Evolutionary conservation across 2,329 filamentous ascomycete species (phyloP).

Genomic region (Paraconiothyrium brasiliense): DNA sequence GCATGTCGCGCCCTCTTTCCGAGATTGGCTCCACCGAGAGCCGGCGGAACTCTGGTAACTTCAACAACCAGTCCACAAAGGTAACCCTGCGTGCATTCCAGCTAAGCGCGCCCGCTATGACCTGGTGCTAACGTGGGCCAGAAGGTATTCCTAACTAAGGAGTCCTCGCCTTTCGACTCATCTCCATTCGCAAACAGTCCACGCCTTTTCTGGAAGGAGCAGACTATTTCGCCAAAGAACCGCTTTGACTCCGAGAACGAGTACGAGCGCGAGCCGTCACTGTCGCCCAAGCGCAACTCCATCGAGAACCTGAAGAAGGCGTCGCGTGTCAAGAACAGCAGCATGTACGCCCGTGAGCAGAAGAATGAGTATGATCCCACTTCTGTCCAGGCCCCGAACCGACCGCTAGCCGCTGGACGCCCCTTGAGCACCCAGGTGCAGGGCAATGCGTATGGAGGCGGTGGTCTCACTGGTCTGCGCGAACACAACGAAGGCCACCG

Average conservation of each 20-base stretch:
- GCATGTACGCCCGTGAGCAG: conserved; percentile 91
- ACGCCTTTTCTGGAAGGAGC: conserved; percentile 87
- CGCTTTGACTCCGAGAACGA: conserved; percentile 75
- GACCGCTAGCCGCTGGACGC: conserved; percentile 74
- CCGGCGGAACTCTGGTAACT: conserved; percentile 91
- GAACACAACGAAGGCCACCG: conserved; percentile 34
- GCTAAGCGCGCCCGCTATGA: conserved; percentile 7
- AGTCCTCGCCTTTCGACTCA: conserved; percentile 85
- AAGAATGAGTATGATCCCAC: conserved; percentile 92
- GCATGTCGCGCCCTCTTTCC: conserved; percentile 76
- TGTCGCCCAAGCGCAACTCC: conserved; percentile 81
- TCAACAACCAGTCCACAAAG: conserved; percentile 80
- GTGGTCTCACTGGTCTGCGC: conserved; percentile 60
- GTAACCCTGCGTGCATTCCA: conserved; percentile 56
- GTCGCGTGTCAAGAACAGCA: conserved; percentile 97
- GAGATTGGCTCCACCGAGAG: conserved; percentile 88
- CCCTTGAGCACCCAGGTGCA: conserved; percentile 69
- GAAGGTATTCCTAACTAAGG: conserved; percentile 75
- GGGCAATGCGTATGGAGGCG: conserved; percentile 73
- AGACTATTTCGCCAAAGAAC: conserved; percentile 69
- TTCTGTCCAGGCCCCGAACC: conserved; percentile 78
- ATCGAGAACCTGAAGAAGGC: conserved; percentile 95
- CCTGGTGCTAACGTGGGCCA: conserved; percentile 49
- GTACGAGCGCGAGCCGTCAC: conserved; percentile 67
- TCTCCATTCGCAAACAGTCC: conserved; percentile 81